Base-by-base conservation (phyloP, 352 stramenopile species). In the Phytophthora constricta region DNA sequence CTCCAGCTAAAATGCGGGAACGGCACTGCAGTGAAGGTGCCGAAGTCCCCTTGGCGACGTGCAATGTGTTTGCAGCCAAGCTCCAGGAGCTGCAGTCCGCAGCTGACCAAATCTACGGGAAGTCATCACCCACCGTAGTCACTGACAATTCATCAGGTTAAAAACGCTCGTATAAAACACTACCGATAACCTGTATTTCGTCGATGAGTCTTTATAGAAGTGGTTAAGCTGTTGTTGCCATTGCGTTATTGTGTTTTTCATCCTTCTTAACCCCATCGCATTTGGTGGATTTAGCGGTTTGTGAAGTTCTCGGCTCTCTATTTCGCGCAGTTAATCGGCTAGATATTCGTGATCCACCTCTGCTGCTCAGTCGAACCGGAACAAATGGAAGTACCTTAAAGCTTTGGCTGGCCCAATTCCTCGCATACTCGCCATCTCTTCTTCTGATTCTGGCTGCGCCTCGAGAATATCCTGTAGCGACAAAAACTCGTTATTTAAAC, bases 351-450 rank as follows among this genome's bases (percentile, higher is more conserved):
- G n/a, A n/a, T n/a, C 31, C 31, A 37, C 13, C 16, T 47, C 22
- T 20, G 2, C 41, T 9, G 22, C 19, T 68, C 47, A 78, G 45
- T 63, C 48, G 49, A 79, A 74, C 26, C 56, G 62, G 47, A 90
- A 90, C 8, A 81, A 47, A 10, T 51, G 53, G 60, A 85, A 92
- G 51, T 80, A 93, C 25, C 80, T 70, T 27, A 54, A 64, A n/a
- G 84, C 86, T 61, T 81, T 86, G 8, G 71, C 53, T 9, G 33
- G 23, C 1, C 82, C 83, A 2, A 94, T 78, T 1, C 82, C 86
- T 7, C 83, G 74, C 59, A 94, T 75, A 26, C 57, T 59, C n/a
- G 76, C 79, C 82, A 94, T 89, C 43, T 90, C 86, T 47, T 87
- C 77, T 34, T 80, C 56, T 11, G 68, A 83, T 17, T 39, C 16